Evolutionary conservation across 1,284 basidiomycete species (phyloP), one percentile per base, ranked within the genome.

Genomic region (Microbotryum violaceum): DNA sequence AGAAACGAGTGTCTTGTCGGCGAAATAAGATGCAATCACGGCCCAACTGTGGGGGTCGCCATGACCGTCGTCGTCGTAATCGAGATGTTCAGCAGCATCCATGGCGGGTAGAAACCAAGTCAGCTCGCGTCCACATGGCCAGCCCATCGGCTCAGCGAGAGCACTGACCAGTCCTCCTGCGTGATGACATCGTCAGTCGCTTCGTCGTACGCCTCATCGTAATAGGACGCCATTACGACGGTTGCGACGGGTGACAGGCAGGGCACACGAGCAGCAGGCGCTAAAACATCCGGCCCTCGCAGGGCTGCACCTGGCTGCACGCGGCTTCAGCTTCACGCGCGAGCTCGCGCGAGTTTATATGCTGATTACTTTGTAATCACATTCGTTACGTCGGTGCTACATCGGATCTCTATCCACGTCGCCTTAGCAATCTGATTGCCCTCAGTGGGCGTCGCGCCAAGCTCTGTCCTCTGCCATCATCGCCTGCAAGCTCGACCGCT

Each of bases 1-100:
- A 58, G 91, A 85, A 61, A 98, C 96, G 63, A 99, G 86, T 77
- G 94, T 94, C 77, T 96, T 97, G 76, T 93, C 89, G 66, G 91
- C 87, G 75, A 98, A 98, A 80, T 97, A 98, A 71, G 89, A 86
- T 64, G 89, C 88, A 73, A 98, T 97, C 72, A 96, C 85, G 50
- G 87, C 87, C 92, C 92, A 97, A 75, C 90, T 91, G 74, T 93
- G 18, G 25, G 9, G 10, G 23, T 12, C 10, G 21, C 48, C 48
- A 27, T 21, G 20, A 49, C 48, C 25, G 20, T 21, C 21, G 48
- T 49, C 21, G 48, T 21, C 21, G 5, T 21, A 10, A 49, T 21
- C 20, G 48, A 49, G 12, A 20, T 21, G 48, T 25, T 48, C n/a
- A 49, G 25, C 10, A 25, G 27, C n/a, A 44, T 23, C 12, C 16